A percentile compares a stretch with the other conserved stretches of the same genome.
Conservation (phyloP, 495 filamentous ascomycete species). For the Filosporella fistucella region DNA sequence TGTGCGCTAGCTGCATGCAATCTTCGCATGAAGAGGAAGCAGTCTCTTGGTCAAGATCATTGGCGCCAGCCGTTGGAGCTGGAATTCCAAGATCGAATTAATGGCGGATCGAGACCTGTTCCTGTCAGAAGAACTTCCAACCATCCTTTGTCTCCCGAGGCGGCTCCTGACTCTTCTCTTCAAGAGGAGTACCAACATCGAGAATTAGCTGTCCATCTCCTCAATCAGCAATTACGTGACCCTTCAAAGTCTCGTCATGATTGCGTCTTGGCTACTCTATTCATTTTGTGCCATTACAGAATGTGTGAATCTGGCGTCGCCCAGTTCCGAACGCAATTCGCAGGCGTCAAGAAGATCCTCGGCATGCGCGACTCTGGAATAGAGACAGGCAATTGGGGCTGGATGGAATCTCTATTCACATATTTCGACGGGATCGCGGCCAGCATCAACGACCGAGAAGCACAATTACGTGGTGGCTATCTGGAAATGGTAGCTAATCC, state of each 20-base stretch:
- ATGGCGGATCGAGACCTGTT: slow-evolving; percentile 9
- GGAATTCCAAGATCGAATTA: slow-evolving; percentile 21
- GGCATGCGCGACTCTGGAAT: slow-evolving; percentile 67
- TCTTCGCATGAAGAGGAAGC: slow-evolving; percentile 55
- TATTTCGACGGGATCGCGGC: slow-evolving; percentile 95
- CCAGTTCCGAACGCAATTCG: slow-evolving; percentile 90
- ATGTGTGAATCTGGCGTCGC: slow-evolving; percentile 90
- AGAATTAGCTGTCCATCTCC: slow-evolving; percentile 69
- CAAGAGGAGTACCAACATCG: slow-evolving; percentile 83
- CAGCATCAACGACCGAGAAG: slow-evolving; percentile 86
- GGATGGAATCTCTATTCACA: slow-evolving; percentile 95
- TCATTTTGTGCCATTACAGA: slow-evolving; percentile 87
- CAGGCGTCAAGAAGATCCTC: slow-evolving; percentile 88
- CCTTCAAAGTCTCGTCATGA: slow-evolving; percentile 70
- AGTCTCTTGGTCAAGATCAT: slow-evolving; percentile 45
- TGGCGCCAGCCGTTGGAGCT: slow-evolving; percentile 22
- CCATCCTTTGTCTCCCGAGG: slow-evolving; percentile 25
- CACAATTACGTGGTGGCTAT: slow-evolving; percentile 71
- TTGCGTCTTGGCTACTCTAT: slow-evolving; percentile 80
- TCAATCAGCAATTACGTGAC: slow-evolving; percentile 80
- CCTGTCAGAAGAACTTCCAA: slow-evolving; percentile 8
- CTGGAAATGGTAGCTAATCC: slow-evolving; percentile 51
- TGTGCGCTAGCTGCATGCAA: slow-evolving; percentile 88
- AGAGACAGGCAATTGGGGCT: slow-evolving; percentile 64
- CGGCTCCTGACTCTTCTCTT: slow-evolving; percentile 36